Evolutionary conservation across 2,329 filamentous ascomycete genomes (phyloP).

Genomic region (Escovopsis sp.): DNA sequence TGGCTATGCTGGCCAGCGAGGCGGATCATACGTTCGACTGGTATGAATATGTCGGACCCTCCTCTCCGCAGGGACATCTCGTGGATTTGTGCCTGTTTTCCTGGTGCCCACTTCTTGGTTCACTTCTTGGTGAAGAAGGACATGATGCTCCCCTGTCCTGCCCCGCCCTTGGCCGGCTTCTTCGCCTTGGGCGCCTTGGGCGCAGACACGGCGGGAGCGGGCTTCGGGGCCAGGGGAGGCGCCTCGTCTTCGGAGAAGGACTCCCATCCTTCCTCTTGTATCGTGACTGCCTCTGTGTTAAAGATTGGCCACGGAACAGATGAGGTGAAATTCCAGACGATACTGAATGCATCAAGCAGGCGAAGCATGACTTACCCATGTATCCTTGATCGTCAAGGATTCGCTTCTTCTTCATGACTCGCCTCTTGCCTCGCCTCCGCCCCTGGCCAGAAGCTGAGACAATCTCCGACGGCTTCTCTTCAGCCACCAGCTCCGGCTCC

Average conservation of each 20-base stretch:
- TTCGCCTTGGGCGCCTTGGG: constrained; percentile 36
- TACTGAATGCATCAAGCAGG: not conserved
- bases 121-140: constrained; percentile 80
- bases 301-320: not conserved
- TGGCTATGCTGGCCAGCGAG: no score
- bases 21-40: no score
- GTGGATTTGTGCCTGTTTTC: no score
- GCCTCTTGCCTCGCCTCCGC: constrained; percentile 58
- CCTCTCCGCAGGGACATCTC: no score
- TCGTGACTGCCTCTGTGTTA: constrained; percentile 49
- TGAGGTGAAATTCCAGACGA: not conserved
- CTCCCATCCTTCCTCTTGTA: constrained; percentile 75
- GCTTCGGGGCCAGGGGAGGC: constrained; percentile 33
- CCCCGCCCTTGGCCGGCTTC: constrained; percentile 38
- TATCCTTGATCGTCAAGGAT: constrained; percentile 82
- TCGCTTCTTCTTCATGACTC: constrained; percentile 77
- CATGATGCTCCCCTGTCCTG: constrained; percentile 69
- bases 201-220: constrained; percentile 30
- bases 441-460: constrained; percentile 40
- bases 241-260: constrained; percentile 86
- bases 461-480: constrained; percentile 33
- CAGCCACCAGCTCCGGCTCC: constrained; percentile 17
- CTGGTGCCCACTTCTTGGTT: not conserved
- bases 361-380: constrained; percentile 46
- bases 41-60: no score